Evolutionary conservation across 768 basidiomycete species (phyloP).

Genomic region (Trametes elegans): DNA sequence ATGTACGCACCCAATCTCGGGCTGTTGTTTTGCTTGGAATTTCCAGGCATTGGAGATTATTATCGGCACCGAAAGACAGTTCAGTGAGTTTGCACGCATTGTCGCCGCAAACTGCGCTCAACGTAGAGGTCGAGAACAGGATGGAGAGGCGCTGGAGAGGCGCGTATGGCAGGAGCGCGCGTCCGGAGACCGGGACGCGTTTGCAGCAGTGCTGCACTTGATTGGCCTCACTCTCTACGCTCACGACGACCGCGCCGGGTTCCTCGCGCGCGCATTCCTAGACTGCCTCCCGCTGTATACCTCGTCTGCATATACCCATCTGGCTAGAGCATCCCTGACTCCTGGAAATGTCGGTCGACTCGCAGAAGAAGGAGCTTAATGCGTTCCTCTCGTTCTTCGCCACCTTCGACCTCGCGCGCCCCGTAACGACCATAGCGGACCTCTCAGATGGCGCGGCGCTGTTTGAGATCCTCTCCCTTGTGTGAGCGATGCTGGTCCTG

Average conservation of each 20-base stretch:
- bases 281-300: constrained; percentile 5
- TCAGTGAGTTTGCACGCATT: no score
- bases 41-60: no score
- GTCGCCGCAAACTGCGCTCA: no score
- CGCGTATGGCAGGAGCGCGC: not conserved
- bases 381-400: constrained; percentile 83
- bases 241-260: constrained; percentile 1
- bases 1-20: no score
- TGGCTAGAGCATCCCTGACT: constrained; percentile 8
- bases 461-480: constrained; percentile 68
- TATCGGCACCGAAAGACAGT: no score
- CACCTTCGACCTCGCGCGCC: constrained; percentile 64
- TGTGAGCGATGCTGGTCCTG: constrained; percentile 49
- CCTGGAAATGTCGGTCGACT: constrained; percentile 30
- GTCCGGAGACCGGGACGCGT: constrained; percentile 5
- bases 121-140: no score
- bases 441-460: constrained; percentile 79
- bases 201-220: not conserved
- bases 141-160: not conserved
- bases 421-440: constrained; percentile 62
- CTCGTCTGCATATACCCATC: constrained; percentile 18
- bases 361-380: constrained; percentile 60
- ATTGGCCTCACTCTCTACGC: not conserved
- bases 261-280: not conserved
- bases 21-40: no score